Evolutionary conservation across 495 filamentous ascomycete species (phyloP).

Genomic region (Poronia punctata): DNA sequence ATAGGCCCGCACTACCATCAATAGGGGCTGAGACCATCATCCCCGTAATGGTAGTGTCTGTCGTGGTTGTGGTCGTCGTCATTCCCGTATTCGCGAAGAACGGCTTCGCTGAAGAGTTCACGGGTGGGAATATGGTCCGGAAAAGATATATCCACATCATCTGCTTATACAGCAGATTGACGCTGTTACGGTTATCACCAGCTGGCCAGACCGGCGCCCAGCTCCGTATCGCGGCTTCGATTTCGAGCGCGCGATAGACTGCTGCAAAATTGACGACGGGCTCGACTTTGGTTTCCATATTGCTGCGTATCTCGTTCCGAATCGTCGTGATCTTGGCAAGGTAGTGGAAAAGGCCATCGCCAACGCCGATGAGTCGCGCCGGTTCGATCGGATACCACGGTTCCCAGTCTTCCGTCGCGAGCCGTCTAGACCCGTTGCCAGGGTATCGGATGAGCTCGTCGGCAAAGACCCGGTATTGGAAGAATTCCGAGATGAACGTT

Average conservation of each 20-base stretch:
- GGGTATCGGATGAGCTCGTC: conserved; percentile 70
- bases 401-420: conserved; percentile 54
- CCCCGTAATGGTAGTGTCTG: too few relatives aligned
- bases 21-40: too few relatives aligned
- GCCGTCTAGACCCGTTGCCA: conserved; percentile 40
- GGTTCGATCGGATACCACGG: conserved; percentile 70
- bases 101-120: conserved; percentile 22
- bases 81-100: conserved; percentile 4
- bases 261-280: conserved; percentile 69
- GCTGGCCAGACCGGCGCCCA: conserved; percentile 69
- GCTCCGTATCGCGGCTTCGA: conserved; percentile 66
- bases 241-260: conserved; percentile 66
- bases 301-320: conserved; percentile 65
- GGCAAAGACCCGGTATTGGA: conserved; percentile 82
- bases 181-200: conserved; percentile 65
- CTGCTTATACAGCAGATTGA: conserved; percentile 78
- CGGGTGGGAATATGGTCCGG: conserved; percentile 70
- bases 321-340: conserved; percentile 75
- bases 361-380: conserved; percentile 73
- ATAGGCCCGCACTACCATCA: too few relatives aligned
- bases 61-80: background rate
- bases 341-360: conserved; percentile 76
- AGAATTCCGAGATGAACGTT: conserved; percentile 85
- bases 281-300: conserved; percentile 54
- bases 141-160: conserved; percentile 88